These are phyloP conservation scores for Durio zibethinus DNA, from an alignment of 345 rosid species.

Conservation along the genomic window DNA sequence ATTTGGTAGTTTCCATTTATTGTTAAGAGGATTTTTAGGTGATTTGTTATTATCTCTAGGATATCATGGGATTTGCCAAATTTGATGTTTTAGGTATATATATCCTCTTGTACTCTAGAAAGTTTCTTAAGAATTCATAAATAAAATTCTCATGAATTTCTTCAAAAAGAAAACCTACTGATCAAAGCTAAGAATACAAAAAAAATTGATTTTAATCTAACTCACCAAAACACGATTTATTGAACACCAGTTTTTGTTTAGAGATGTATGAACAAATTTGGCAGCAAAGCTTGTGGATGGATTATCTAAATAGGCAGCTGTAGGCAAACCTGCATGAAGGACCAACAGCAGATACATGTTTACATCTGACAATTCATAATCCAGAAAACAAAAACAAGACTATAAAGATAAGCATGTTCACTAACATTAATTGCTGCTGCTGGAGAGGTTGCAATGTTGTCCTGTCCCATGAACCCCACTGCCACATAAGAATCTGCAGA, in stretches of 20 bases:
- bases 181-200: not conserved
- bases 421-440: slow-evolving; percentile 93
- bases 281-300: slow-evolving; percentile 96
- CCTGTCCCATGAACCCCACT: slow-evolving; percentile 76
- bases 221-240: slow-evolving; percentile 89
- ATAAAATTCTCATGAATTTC: too few relatives aligned
- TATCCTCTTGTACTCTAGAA: too few relatives aligned
- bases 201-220: not conserved
- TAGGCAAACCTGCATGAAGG: slow-evolving; percentile 68
- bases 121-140: too few relatives aligned
- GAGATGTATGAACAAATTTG: slow-evolving; percentile 91
- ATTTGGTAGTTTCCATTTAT: too few relatives aligned
- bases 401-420: slow-evolving; percentile 16
- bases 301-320: slow-evolving; percentile 86
- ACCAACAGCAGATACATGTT: slow-evolving; percentile 15
- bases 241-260: slow-evolving; percentile 92
- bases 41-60: too few relatives aligned
- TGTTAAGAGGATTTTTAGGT: too few relatives aligned
- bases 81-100: too few relatives aligned
- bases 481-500: slow-evolving; percentile 77
- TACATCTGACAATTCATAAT: slow-evolving; percentile 9
- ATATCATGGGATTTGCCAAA: too few relatives aligned
- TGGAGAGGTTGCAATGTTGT: slow-evolving; percentile 74
- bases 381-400: slow-evolving; percentile 11
- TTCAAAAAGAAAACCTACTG: not conserved